These are phyloP conservation scores for Trichosporon sp. DNA, from an alignment of 1,284 basidiomycete genomes.

Conservation along the genomic window DNA sequence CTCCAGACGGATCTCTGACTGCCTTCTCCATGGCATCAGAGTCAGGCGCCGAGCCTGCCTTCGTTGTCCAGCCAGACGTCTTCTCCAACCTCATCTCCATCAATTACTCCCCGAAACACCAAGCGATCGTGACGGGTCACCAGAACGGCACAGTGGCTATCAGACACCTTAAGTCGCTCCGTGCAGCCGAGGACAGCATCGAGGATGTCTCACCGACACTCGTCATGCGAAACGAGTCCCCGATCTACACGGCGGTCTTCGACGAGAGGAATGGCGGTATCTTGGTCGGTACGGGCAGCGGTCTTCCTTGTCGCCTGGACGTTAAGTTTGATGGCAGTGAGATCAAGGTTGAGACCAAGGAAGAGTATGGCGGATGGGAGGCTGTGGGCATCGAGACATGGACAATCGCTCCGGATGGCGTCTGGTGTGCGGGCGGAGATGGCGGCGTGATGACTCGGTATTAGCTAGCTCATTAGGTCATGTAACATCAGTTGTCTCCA, in stretches of 20 bases:
- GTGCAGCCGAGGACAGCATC: slow-evolving; percentile 43
- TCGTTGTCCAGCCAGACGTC: slow-evolving; percentile 30
- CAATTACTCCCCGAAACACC: slow-evolving; percentile 49
- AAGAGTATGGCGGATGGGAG: slow-evolving; percentile 47
- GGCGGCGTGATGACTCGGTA: slow-evolving; percentile 34
- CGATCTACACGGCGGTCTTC: slow-evolving; percentile 55
- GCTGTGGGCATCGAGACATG: slow-evolving; percentile 38
- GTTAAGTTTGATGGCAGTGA: slow-evolving; percentile 8
- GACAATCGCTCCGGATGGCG: slow-evolving; percentile 25
- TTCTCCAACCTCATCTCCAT: slow-evolving; percentile 55
- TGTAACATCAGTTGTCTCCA: not conserved
- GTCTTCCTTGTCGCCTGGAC: slow-evolving; percentile 36
- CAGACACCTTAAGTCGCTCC: slow-evolving; percentile 50
- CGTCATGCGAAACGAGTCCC: slow-evolving; percentile 56
- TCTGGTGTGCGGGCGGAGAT: slow-evolving; percentile 43
- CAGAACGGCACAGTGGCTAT: slow-evolving; percentile 57
- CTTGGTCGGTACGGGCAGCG: slow-evolving; percentile 40
- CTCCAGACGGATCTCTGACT: slow-evolving; percentile 53
- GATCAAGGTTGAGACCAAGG: slow-evolving; percentile 20
- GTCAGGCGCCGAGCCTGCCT: slow-evolving; percentile 39
- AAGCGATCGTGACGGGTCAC: slow-evolving; percentile 61
- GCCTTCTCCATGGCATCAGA: slow-evolving; percentile 54
- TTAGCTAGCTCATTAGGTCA: slow-evolving; percentile 6
- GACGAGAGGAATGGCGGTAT: slow-evolving; percentile 22
- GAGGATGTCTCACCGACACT: slow-evolving; percentile 14